phyloP scores from a whole-genome alignment of 352 stramenopile genomes.

The Phytopythium ostracodes region DNA sequence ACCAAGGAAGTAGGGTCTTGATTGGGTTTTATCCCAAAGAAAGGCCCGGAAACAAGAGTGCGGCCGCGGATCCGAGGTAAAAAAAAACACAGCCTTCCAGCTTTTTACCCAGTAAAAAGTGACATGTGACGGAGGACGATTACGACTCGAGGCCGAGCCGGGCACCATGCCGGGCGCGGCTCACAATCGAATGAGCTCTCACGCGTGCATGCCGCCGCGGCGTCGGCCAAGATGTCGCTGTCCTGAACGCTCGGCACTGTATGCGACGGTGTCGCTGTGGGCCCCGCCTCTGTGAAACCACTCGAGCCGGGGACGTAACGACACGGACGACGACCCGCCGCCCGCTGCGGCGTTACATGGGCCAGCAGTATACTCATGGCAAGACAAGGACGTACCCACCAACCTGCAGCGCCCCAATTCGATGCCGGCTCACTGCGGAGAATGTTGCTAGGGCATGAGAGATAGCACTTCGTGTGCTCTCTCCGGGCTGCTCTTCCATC shows the following conservation, averaged over 20 bases:
- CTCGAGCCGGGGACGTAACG: background rate
- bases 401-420: background rate
- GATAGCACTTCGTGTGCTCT: no score
- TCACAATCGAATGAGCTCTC: background rate
- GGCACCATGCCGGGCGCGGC: no score
- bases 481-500: no score
- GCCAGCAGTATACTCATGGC: background rate
- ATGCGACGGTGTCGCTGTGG: background rate
- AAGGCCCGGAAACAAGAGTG: background rate
- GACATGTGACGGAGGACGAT: background rate
- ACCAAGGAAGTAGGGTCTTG: background rate
- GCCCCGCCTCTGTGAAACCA: background rate
- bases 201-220: background rate
- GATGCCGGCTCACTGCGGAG: no score
- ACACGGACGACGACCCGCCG: background rate
- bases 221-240: background rate
- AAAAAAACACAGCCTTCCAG: background rate
- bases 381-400: background rate
- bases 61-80: background rate
- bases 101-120: conserved; percentile 7
- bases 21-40: background rate
- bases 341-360: background rate
- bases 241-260: background rate
- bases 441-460: no score
- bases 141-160: no score